Evolutionary conservation across 768 basidiomycete genomes (phyloP).

Genomic region (Tephrocybe rancida): DNA sequence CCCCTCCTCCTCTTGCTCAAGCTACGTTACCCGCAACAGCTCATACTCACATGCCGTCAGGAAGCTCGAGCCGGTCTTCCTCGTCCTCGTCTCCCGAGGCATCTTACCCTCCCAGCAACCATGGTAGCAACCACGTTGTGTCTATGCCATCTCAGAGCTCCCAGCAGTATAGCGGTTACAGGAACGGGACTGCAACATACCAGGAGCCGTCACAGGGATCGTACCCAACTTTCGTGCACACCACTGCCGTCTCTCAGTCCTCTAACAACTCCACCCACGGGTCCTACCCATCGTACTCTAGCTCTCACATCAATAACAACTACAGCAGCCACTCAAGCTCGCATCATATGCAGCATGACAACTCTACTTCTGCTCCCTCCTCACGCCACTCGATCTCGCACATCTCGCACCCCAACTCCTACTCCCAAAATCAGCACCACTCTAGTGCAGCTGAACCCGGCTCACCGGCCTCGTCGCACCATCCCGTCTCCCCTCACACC

Average conservation of each 20-base stretch:
- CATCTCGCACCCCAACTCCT: constrained; percentile 55
- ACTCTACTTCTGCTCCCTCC: constrained; percentile 32
- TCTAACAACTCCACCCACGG: constrained; percentile 21
- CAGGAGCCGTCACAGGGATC: constrained; percentile 43
- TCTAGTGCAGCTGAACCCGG: constrained; percentile 38
- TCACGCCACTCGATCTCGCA: constrained; percentile 66
- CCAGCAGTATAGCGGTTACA: constrained; percentile 34
- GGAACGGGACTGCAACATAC: constrained; percentile 44
- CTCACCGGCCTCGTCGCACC: constrained; percentile 50
- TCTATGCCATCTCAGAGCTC: constrained; percentile 27
- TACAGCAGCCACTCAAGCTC: constrained; percentile 19
- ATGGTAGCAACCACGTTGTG: constrained; percentile 23
- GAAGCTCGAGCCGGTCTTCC: constrained; percentile 43
- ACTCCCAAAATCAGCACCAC: constrained; percentile 36
- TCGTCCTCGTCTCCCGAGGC: constrained; percentile 49
- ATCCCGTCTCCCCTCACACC: constrained; percentile 46
- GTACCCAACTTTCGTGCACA: constrained; percentile 40
- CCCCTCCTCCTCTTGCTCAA: constrained; percentile 55
- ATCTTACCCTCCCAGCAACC: constrained; percentile 38
- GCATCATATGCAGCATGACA: constrained; percentile 20
- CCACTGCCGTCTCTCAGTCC: constrained; percentile 32
- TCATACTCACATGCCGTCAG: constrained; percentile 35
- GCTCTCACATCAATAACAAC: constrained; percentile 28
- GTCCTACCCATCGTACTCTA: constrained; percentile 34
- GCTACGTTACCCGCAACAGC: constrained; percentile 49